Evolutionary conservation across 805 yeast species (phyloP).

Genomic region (Candida dajiaensis): DNA sequence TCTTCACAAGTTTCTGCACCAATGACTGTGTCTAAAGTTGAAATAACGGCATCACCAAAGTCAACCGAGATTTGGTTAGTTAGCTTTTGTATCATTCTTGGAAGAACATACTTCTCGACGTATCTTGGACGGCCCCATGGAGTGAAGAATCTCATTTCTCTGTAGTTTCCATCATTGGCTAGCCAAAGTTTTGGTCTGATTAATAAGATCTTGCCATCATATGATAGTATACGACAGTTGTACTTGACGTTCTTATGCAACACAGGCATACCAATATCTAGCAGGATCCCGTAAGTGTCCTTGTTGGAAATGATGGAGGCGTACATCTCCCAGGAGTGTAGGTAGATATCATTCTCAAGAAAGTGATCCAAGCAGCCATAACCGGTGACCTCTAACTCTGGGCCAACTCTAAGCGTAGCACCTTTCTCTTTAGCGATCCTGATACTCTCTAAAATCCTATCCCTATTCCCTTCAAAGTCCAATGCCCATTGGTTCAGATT

Average conservation of each 20-base stretch:
- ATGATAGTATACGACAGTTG: slow-evolving; percentile 84
- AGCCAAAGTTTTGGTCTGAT: slow-evolving; percentile 91
- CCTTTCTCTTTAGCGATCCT: slow-evolving; percentile 65
- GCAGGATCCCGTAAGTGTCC: slow-evolving; percentile 68
- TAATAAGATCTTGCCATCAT: slow-evolving; percentile 70
- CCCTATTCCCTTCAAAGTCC: slow-evolving; percentile 95
- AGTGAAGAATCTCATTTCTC: slow-evolving; percentile 95
- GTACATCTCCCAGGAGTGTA: slow-evolving; percentile 94
- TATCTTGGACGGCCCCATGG: slow-evolving; percentile 85
- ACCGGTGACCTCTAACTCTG: slow-evolving; percentile 92
- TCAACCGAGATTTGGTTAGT: slow-evolving; percentile 65
- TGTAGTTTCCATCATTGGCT: slow-evolving; percentile 96
- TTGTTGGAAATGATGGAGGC: slow-evolving; percentile 62
- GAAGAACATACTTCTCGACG: slow-evolving; percentile 69
- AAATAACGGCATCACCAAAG: slow-evolving; percentile 88
- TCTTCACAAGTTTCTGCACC: slow-evolving; percentile 99
- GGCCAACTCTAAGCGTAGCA: slow-evolving; percentile 89
- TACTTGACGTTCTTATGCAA: slow-evolving; percentile 82
- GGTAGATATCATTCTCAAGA: slow-evolving; percentile 78
- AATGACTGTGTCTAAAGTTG: slow-evolving; percentile 77
- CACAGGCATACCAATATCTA: slow-evolving; percentile 95
- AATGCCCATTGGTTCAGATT: slow-evolving; percentile 98
- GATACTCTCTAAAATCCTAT: slow-evolving; percentile 81
- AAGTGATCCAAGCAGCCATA: slow-evolving; percentile 95
- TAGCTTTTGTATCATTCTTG: slow-evolving; percentile 57